phyloP scores from a whole-genome alignment of 2,329 filamentous ascomycete species.

The Calonectria hawksworthii region DNA sequence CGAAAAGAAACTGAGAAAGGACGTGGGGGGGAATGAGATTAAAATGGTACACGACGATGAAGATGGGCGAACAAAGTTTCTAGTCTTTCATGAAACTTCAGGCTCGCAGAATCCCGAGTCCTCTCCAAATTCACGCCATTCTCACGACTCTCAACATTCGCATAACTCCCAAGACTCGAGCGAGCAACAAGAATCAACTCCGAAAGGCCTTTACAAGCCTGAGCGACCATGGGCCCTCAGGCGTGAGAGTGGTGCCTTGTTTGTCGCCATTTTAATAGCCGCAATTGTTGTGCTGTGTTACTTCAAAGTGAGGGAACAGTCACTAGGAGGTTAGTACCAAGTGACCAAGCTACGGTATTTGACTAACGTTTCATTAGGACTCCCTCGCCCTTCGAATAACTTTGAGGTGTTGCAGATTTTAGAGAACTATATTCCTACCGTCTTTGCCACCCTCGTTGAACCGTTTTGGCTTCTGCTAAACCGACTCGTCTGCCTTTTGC shows the following conservation, averaged over 20 bases:
- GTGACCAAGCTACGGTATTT: neutral
- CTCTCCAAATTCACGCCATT: neutral
- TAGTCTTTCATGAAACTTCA: neutral
- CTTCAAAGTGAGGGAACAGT: slow-evolving; percentile 40
- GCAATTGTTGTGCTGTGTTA: slow-evolving; percentile 36
- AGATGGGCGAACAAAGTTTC: neutral
- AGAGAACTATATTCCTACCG: slow-evolving; percentile 66
- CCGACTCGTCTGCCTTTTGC: slow-evolving; percentile 64
- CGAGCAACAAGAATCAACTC: neutral
- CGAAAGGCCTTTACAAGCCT: slow-evolving; percentile 42
- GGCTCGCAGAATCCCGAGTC: neutral
- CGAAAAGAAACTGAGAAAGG: slow-evolving; percentile 21
- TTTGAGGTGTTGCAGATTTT: slow-evolving; percentile 55
- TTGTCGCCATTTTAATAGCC: slow-evolving; percentile 29
- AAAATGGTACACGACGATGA: slow-evolving; percentile 13
- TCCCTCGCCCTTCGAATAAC: slow-evolving; percentile 47
- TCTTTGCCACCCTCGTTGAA: slow-evolving; percentile 68
- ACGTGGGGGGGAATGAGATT: slow-evolving; percentile 33
- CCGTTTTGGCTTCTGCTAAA: slow-evolving; percentile 70
- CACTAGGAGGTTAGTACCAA: slow-evolving; percentile 35
- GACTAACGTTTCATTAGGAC: slow-evolving; percentile 39
- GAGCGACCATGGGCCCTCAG: slow-evolving; percentile 40
- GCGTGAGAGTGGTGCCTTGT: slow-evolving; percentile 31
- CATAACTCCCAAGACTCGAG: neutral
- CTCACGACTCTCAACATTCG: neutral